Base-by-base conservation (phyloP, 495 filamentous ascomycete species). In the Neurospora tetrasperma region DNA sequence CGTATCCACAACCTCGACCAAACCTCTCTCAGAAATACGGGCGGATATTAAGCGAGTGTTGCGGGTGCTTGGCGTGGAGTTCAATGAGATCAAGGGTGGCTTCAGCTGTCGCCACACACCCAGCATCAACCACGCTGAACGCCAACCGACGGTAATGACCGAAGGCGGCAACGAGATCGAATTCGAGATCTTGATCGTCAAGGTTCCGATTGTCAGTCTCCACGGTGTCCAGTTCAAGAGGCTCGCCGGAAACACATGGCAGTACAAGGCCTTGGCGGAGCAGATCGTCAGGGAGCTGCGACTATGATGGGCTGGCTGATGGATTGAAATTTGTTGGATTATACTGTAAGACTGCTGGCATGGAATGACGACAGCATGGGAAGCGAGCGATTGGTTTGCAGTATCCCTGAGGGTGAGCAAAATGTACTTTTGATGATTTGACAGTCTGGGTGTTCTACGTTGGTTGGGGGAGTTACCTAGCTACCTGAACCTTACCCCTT, bases 171-270 rank as follows among this genome's bases (percentile, higher is more conserved):
- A 77, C 79, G 87, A 78, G 85, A 89, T 99, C 44, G 88, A 91
- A 73, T 99, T 99, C 77, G 96, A 99, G 79, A 97, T 99, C 71
- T 88, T 98, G 74, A 94, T 99, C 73, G 96, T 99, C 74, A 99
- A 99, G 84, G 93, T 99, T 42, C 96, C 96, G 38, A 83, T 99
- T 69, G 91, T 99, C 75, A 92, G 91, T 27, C 82, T 99, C 73
- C 94, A 98, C 77, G 96, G 96, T 54, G 93, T 99, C 69, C 96
- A 99, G 81, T 99, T 99, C 85, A 99, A 99, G 86, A 93, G 95
- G 81, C 90, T 98, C 66, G 89, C 93, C 40, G 97, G 96, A 7
- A 93, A 94, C 46, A 97, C 96, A 74, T 98, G 94, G 94, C 94
- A 97, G 82, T 99, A 98, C 79, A 97, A 97, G 84, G 92, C 93